Base-by-base conservation (phyloP, 2,329 filamentous ascomycete species). In the Curvularia sp. region DNA sequence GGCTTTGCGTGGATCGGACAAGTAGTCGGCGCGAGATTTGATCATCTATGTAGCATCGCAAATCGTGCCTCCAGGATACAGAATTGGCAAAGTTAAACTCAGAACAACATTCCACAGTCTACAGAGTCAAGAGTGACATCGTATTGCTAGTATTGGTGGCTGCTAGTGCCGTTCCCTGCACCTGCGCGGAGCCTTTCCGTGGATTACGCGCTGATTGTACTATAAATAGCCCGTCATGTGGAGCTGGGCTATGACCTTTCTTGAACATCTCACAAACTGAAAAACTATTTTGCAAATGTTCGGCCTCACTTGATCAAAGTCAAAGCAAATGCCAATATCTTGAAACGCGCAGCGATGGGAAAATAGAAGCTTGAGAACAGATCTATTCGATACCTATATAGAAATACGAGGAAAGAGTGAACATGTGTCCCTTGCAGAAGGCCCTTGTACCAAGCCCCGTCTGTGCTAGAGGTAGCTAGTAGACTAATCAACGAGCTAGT, bases 221-320 rank as follows among this genome's bases (percentile, higher is more conserved):
- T 64, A 64, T 63, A 64, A 64, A 63, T 64, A 63, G 60, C 53
- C 28, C 24, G 10, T 41, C n/a, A 13, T 35, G 42, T 46, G 18
- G 30, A 48, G 10, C 43, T 39, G 39, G 33, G 55, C 51, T 46
- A 24, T 22, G 8, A 43, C 39, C 24, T 44, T 38, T 49, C 47
- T 43, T 31, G 53, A 52, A 56, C 48, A n/a, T 22, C 31, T 38
- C 43, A 20, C 20, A 31, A 18, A 33, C 35, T 48, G 15, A 51
- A 39, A 18, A 15, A 42, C 57, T 26, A 49, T 47, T 31, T 20
- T 20, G 41, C 35, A 26, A 20, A 46, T n/a, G n/a, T 15, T 26
- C 4, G 31, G 41, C 33, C 22, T 28, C 13, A 39, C 4, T 18
- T 26, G 9, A 20, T 39, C 31, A 15, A 24, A 15, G 20, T 24